Percentiles rank a stretch among this genome's conserved stretches.
Conservation (phyloP, 768 basidiomycete species). For the Lactarius deliciosus region DNA sequence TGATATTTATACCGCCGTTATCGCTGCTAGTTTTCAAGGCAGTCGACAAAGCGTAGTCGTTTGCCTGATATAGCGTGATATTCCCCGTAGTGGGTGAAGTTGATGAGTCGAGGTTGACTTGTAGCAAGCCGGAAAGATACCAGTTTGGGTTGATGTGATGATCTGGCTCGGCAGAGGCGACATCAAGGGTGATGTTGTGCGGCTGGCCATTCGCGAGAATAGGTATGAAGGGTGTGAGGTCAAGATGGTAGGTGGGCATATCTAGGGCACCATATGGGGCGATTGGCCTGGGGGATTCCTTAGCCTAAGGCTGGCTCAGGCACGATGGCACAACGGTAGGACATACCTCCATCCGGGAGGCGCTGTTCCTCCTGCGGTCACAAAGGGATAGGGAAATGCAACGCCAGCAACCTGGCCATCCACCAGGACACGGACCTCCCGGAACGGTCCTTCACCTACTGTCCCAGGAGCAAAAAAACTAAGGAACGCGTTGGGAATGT, state of each 20-base stretch:
- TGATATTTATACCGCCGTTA: background rate
- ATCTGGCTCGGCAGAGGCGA: constrained; percentile 64
- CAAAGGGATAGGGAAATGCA: constrained; percentile 51
- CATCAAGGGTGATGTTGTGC: constrained; percentile 72
- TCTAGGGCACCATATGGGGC: constrained; percentile 22
- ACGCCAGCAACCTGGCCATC: constrained; percentile 55
- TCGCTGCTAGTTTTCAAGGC: too few species aligned
- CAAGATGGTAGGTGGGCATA: background rate
- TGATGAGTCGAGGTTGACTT: constrained; percentile 67
- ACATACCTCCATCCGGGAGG: constrained; percentile 67
- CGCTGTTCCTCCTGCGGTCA: constrained; percentile 37
- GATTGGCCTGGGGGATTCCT: constrained; percentile 52
- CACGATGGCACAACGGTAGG: background rate
- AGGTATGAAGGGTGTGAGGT: background rate
- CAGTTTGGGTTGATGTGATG: constrained; percentile 72
- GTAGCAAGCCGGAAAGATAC: constrained; percentile 70
- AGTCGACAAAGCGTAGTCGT: constrained; percentile 52
- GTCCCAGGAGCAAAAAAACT: constrained; percentile 49
- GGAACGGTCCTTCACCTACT: constrained; percentile 55
- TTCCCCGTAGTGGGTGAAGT: constrained; percentile 63
- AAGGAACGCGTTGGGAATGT: constrained; percentile 61
- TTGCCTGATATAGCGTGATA: constrained; percentile 58
- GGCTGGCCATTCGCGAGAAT: constrained; percentile 34
- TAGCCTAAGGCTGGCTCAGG: background rate
- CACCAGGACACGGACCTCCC: constrained; percentile 58